Evolutionary conservation across 2,329 filamentous ascomycete species (phyloP), one percentile per base, ranked within the genome.

Genomic region (Aspergillus sp.): DNA sequence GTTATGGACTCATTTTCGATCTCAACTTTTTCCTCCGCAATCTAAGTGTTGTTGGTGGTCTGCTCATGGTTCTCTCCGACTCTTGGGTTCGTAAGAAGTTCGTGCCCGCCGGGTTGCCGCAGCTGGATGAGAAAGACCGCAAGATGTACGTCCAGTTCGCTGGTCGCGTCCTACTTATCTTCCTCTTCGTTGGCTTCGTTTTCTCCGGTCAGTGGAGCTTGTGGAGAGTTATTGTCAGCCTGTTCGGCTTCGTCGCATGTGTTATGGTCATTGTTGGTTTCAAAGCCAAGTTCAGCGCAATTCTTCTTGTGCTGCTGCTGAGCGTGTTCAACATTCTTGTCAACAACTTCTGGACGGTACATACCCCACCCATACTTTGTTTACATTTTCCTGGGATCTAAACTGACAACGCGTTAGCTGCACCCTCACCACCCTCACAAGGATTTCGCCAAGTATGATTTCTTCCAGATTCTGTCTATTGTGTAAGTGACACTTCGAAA

Each of bases 101-200:
- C 81, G 93, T 93, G 3, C 96, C 96, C 62, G 95, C 95, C 48
- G 95, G 95, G 48, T 84, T 99, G 53, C 95, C 95, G 49, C 87
- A 91, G 76, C 85, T 99, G 53, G 95, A 98, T 74, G 95, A 99
- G 83, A 98, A 98, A 87, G 95, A 99, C 77, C 90, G 93, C 79
- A 99, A 98, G 85, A 98, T 98, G 93, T 99, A 99, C 84, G 96
- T 99, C 80, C 95, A 98, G 85, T 88, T 99, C 62, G 95, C 95
- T 65, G 95, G 95, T 37, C 89, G 95, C 67, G 91, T 99, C 37
- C 84, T 99, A 64, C 83, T 99, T 68, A 98, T 99, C 79, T 97
- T 99, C 85, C 84, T 99, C 66, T 99, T 99, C 76, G 77, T 97
- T 65, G 95, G 95, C 59, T 99, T 99, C 72, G 90, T 99, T 69